phyloP scores from a whole-genome alignment of 176 grass and related monocot species.

The Ensete ventricosum region DNA sequence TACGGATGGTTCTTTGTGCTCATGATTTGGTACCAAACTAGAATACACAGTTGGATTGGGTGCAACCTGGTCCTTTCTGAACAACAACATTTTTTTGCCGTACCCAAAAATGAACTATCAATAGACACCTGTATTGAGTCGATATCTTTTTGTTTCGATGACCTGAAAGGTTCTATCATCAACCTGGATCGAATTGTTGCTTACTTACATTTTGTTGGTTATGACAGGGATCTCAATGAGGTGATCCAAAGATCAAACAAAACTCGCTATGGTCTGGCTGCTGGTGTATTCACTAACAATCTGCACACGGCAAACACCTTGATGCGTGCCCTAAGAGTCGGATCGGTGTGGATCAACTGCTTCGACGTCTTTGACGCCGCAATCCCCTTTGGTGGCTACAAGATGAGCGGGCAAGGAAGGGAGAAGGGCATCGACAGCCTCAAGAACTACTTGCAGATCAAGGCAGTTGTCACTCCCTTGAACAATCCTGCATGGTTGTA shows the following conservation, averaged over 20 bases:
- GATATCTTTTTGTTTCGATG: not conserved
- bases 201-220: not conserved
- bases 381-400: slow-evolving; percentile 86
- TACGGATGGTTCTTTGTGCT: not conserved
- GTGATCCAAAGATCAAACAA: slow-evolving; percentile 61
- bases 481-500: slow-evolving; percentile 78
- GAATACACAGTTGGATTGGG: not conserved
- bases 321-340: slow-evolving; percentile 51
- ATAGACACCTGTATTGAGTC: too few relatives aligned
- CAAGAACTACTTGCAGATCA: slow-evolving; percentile 83
- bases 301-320: slow-evolving; percentile 69
- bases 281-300: slow-evolving; percentile 76
- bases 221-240: slow-evolving; percentile 50
- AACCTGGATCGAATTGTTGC: not conserved
- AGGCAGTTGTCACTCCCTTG: slow-evolving; percentile 65
- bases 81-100: too few relatives aligned
- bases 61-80: not conserved
- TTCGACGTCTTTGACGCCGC: slow-evolving; percentile 77
- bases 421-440: slow-evolving; percentile 81
- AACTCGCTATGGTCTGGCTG: slow-evolving; percentile 49
- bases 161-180: not conserved
- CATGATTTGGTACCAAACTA: not conserved
- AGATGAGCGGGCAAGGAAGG: slow-evolving; percentile 80
- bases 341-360: slow-evolving; percentile 81
- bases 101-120: too few relatives aligned